These are phyloP conservation scores for Vitis rotundifolia DNA, from an alignment of 164 flowering plant genomes.

Conservation along the genomic window DNA sequence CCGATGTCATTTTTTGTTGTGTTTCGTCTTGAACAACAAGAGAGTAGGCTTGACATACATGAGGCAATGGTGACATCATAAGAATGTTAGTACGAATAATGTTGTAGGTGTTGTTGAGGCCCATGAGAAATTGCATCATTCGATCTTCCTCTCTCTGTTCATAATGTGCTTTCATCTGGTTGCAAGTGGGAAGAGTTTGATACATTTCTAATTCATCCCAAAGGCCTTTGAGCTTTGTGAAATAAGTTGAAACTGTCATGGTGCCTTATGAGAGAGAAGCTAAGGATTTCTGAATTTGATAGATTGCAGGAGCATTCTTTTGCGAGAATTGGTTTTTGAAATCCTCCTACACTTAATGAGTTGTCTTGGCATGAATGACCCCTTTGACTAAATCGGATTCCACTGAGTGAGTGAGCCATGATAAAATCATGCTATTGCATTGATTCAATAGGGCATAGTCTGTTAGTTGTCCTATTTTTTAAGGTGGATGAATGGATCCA, in stretches of 20 bases:
- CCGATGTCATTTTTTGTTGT: background rate
- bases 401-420: constrained; percentile 7
- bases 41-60: constrained; percentile 1
- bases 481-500: constrained; percentile 6
- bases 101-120: background rate
- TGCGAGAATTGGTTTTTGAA: background rate
- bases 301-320: background rate
- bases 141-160: constrained; percentile 4
- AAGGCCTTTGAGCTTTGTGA: background rate
- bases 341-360: constrained; percentile 1
- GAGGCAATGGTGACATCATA: constrained; percentile 8
- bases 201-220: background rate
- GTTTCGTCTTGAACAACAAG: background rate
- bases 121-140: background rate
- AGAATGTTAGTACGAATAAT: background rate
- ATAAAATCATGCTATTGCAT: background rate
- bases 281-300: background rate
- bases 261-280: background rate
- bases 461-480: background rate
- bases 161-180: background rate
- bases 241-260: background rate
- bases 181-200: background rate
- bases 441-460: background rate
- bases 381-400: constrained; percentile 1
- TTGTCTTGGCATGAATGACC: constrained; percentile 1